A percentile compares a stretch with the other conserved stretches of the same genome.
These are phyloP conservation scores for Euryodendron excelsum DNA, from an alignment of 148 eudicot species.

Conservation along the genomic window DNA sequence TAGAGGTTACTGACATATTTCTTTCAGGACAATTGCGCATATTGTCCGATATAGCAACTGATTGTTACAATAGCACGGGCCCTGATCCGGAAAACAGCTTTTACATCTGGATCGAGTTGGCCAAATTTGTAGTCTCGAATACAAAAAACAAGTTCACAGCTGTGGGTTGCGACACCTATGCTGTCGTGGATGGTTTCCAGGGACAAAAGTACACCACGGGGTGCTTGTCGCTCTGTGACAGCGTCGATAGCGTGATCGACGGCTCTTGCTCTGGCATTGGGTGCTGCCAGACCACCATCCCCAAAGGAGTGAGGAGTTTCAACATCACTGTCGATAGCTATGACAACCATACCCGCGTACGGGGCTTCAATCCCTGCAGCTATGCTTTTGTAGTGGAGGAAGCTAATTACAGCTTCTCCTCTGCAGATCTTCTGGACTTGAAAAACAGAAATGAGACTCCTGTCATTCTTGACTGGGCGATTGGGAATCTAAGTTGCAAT, in stretches of 20 bases:
- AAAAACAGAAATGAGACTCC: background rate
- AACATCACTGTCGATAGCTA: no score
- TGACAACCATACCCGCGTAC: no score
- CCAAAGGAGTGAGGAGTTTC: no score
- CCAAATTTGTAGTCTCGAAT: background rate
- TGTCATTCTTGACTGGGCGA: background rate
- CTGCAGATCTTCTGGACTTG: background rate
- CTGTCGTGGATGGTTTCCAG: background rate
- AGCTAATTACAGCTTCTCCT: background rate
- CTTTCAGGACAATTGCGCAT: slow-evolving; percentile 15
- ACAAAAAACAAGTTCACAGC: background rate
- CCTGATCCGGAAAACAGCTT: background rate
- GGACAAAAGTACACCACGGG: background rate
- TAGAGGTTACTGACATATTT: slow-evolving; percentile 8
- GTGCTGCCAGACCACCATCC: background rate
- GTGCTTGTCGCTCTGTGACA: background rate
- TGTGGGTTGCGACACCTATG: background rate
- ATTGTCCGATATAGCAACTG: background rate
- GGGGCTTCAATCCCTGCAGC: no score
- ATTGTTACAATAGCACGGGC: background rate
- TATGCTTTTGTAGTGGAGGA: background rate
- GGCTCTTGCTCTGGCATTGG: background rate
- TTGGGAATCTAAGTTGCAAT: background rate
- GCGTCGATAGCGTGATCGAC: background rate
- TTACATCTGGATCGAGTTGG: background rate